Percentiles rank a stretch among this genome's conserved stretches.
These are phyloP conservation scores for Beauveria scarabaeidicola DNA, from an alignment of 2,329 filamentous ascomycete genomes.

Conservation along the genomic window DNA sequence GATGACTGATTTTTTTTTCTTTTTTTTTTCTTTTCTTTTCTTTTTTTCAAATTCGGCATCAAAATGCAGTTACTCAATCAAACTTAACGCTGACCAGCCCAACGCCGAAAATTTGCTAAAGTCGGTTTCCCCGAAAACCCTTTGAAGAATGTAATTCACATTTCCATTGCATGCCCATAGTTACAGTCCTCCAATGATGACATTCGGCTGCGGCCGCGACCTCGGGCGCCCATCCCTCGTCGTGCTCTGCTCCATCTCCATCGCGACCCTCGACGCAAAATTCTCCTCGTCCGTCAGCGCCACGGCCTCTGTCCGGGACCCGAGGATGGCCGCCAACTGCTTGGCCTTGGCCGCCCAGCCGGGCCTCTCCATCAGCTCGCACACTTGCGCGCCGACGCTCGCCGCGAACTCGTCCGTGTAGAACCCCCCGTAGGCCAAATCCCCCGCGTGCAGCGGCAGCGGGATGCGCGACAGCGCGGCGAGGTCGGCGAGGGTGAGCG, in stretches of 20 bases:
- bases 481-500: constrained; percentile 14
- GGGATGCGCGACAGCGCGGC: constrained; percentile 12
- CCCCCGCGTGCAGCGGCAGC: constrained; percentile 13
- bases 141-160: no score
- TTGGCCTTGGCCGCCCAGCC: constrained; percentile 2
- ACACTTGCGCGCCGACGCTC: constrained; percentile 3
- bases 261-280: constrained; percentile 1
- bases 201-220: neutral
- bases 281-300: neutral
- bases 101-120: no score
- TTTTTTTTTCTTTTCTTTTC: neutral
- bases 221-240: neutral
- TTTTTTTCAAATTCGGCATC: no score
- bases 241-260: neutral
- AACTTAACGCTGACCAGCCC: no score
- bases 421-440: constrained; percentile 12
- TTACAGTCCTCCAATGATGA: neutral
- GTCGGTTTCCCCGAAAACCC: no score
- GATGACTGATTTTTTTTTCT: neutral
- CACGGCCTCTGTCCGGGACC: neutral
- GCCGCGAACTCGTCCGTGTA: constrained; percentile 13
- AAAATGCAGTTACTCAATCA: no score
- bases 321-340: constrained; percentile 8
- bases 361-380: constrained; percentile 5
- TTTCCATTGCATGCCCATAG: no score